phyloP scores from a whole-genome alignment of 495 filamentous ascomycete species.

The Penicillium verhagenii region DNA sequence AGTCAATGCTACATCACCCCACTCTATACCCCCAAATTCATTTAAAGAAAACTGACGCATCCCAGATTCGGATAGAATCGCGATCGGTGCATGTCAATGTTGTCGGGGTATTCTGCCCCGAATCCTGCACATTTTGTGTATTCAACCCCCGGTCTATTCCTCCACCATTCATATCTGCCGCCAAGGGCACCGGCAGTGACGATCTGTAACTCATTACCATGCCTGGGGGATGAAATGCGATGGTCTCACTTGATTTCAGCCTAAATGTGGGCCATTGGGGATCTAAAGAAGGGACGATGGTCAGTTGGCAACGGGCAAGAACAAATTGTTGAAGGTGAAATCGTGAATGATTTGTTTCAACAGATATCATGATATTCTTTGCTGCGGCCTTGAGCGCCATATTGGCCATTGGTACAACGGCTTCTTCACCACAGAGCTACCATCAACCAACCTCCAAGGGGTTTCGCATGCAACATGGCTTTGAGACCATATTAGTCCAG shows the following conservation, averaged over 20 bases:
- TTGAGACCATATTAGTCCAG: slow-evolving; percentile 31
- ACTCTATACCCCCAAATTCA: too few species aligned
- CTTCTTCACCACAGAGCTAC: slow-evolving; percentile 11
- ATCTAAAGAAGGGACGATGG: not conserved
- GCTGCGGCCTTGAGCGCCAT: not conserved
- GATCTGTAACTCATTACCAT: not conserved
- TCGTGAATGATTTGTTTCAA: not conserved
- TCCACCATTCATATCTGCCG: not conserved
- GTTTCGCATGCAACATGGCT: slow-evolving; percentile 29
- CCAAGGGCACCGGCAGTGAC: not conserved
- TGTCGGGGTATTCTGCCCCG: not conserved
- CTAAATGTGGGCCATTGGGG: not conserved
- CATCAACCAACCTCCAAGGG: slow-evolving; percentile 23
- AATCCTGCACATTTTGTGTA: not conserved
- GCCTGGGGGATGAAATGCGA: not conserved
- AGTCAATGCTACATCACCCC: too few species aligned
- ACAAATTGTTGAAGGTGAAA: not conserved
- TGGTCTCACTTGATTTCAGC: not conserved
- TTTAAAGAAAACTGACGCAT: too few species aligned
- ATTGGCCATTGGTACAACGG: not conserved
- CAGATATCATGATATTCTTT: slow-evolving; percentile 12
- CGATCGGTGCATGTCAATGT: not conserved
- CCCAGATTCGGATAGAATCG: too few species aligned
- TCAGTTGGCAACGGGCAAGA: not conserved
- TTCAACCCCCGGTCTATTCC: not conserved